Percentiles rank a stretch among this genome's conserved stretches.
These are phyloP conservation scores for Huntiella decipiens DNA, from an alignment of 2,329 filamentous ascomycete species.

Conservation along the genomic window DNA sequence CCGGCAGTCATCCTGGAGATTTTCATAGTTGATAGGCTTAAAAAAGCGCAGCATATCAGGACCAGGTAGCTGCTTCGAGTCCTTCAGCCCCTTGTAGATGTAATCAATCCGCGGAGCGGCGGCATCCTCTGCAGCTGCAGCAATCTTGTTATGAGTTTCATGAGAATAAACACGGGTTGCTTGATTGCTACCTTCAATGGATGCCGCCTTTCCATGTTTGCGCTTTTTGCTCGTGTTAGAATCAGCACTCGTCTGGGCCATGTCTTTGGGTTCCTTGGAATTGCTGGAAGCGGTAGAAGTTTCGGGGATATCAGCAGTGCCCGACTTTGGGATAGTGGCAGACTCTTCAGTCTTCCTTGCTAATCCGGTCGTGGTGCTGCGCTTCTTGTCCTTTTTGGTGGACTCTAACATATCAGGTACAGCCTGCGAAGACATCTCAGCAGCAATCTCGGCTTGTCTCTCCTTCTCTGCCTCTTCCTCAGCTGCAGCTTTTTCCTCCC, in stretches of 20 bases:
- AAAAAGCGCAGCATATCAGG: not conserved
- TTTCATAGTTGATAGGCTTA: not conserved
- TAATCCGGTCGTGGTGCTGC: too few species aligned
- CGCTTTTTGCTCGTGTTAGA: conserved; percentile 8
- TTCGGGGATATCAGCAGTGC: not conserved
- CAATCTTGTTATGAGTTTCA: conserved; percentile 2
- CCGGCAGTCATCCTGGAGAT: too few species aligned
- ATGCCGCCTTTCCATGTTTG: conserved; percentile 17
- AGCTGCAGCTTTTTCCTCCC: not conserved
- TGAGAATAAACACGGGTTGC: not conserved
- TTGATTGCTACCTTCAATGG: too few species aligned
- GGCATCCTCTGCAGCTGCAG: not conserved
- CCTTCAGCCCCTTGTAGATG: not conserved
- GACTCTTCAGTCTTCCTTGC: too few species aligned
- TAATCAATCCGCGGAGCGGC: not conserved
- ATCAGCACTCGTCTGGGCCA: not conserved
- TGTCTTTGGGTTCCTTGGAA: not conserved
- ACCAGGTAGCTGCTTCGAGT: not conserved
- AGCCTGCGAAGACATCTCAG: too few species aligned
- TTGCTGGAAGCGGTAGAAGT: not conserved
- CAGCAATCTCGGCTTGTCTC: not conserved
- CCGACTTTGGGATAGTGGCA: too few species aligned
- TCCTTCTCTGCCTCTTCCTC: not conserved
- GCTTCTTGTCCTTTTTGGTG: not conserved
- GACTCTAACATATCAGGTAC: not conserved